These are phyloP conservation scores for Fusarium secorum DNA, from an alignment of 2,329 filamentous ascomycete species.

Conservation along the genomic window DNA sequence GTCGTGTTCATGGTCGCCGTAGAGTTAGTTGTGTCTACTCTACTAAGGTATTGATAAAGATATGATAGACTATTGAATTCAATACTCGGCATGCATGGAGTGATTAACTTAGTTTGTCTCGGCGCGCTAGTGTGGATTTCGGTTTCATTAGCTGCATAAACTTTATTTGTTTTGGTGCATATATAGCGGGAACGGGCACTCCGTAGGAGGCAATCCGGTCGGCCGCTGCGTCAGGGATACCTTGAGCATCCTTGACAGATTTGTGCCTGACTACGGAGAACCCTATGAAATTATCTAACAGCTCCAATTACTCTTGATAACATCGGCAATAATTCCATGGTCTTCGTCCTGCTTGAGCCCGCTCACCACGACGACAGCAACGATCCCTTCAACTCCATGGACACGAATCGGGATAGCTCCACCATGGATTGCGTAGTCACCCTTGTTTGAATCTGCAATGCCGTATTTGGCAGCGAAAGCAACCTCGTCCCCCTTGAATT, in stretches of 20 bases:
- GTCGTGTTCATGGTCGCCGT: constrained; percentile 36
- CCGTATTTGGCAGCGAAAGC: constrained; percentile 72
- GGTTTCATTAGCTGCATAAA: constrained; percentile 34
- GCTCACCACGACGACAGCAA: constrained; percentile 78
- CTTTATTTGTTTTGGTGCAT: constrained; percentile 29
- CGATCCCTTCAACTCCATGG: constrained; percentile 75
- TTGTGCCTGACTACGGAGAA: not conserved
- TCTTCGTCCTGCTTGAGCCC: constrained; percentile 81
- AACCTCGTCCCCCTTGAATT: constrained; percentile 69
- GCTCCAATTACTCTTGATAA: constrained; percentile 62
- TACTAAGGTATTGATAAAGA: not conserved
- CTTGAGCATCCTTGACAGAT: not conserved
- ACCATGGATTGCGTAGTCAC: constrained; percentile 78
- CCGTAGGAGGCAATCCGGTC: constrained; percentile 2
- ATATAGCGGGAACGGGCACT: not conserved
- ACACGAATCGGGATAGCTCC: constrained; percentile 79
- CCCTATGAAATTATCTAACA: not conserved
- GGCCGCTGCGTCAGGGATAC: not conserved
- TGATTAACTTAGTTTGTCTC: constrained; percentile 20
- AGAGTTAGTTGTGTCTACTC: not conserved
- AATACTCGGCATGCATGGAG: constrained; percentile 28
- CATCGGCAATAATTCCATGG: constrained; percentile 78
- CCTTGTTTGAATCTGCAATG: constrained; percentile 62
- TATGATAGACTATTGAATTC: constrained; percentile 14
- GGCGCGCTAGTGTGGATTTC: constrained; percentile 10